Evolutionary conservation across 257 asterid species (phyloP).

Genomic region (Ligustrum vulgare): DNA sequence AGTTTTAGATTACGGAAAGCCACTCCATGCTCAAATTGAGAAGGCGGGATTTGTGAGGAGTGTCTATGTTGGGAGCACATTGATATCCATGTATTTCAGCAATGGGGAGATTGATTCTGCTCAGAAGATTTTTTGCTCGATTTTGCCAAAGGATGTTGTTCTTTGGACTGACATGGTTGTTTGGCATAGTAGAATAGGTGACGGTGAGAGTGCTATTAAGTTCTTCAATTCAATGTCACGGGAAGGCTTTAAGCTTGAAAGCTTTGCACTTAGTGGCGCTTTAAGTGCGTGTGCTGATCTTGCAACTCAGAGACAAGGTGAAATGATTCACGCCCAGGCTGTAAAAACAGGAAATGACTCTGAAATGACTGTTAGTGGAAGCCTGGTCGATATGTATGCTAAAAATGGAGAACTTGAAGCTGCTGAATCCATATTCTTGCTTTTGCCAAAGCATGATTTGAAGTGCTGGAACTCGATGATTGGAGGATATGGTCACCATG

Average conservation of each 20-base stretch:
- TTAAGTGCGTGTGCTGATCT: constrained; percentile 80
- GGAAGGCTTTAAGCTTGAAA: constrained; percentile 45
- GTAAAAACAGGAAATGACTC: constrained; percentile 55
- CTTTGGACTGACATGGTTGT: constrained; percentile 91
- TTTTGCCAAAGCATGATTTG: constrained; percentile 38
- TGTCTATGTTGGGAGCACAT: constrained; percentile 55
- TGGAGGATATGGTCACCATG: constrained; percentile 72
- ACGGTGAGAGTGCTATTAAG: constrained; percentile 58
- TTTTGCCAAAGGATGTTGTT: constrained; percentile 56
- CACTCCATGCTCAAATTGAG: constrained; percentile 70
- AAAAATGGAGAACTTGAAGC: constrained; percentile 69
- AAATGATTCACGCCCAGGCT: constrained; percentile 64
- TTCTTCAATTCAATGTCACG: constrained; percentile 47
- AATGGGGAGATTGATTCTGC: constrained; percentile 47
- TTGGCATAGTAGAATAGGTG: constrained; percentile 67
- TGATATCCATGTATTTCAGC: constrained; percentile 70
- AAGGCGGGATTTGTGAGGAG: constrained; percentile 57
- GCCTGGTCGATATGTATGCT: constrained; percentile 77
- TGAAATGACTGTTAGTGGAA: constrained; percentile 60
- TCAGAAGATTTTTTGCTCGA: constrained; percentile 49
- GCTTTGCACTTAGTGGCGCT: constrained; percentile 62
- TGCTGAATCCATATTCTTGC: constrained; percentile 45
- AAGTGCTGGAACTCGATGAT: constrained; percentile 89
- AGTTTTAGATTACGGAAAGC: constrained; percentile 54
- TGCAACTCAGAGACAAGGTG: constrained; percentile 68